phyloP scores from a whole-genome alignment of 176 grass and related monocot genomes.

The Saccharum spontaneum region DNA sequence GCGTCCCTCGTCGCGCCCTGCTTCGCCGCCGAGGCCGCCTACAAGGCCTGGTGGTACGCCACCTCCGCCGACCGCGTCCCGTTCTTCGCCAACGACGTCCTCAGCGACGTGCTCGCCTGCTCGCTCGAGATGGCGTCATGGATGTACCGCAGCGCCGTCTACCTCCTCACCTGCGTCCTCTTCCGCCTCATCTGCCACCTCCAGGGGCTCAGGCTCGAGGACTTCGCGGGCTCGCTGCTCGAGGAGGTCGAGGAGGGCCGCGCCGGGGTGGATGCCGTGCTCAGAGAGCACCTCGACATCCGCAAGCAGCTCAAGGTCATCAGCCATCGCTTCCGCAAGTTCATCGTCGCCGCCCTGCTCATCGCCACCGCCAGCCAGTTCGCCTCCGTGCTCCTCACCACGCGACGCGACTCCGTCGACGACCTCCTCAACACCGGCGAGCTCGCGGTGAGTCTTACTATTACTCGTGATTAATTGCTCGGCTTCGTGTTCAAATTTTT shows the following conservation, averaged over 20 bases:
- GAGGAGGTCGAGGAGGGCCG: constrained; percentile 58
- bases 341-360: constrained; percentile 70
- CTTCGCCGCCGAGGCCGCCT: constrained; percentile 74
- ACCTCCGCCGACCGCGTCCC: constrained; percentile 59
- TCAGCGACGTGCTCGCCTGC: constrained; percentile 56
- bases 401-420: constrained; percentile 61
- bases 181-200: constrained; percentile 95
- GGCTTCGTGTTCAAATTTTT: neutral
- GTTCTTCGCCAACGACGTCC: constrained; percentile 44
- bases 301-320: constrained; percentile 88
- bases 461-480: neutral
- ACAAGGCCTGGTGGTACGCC: constrained; percentile 89
- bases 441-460: constrained; percentile 49
- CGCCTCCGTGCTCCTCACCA: constrained; percentile 71
- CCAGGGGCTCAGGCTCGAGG: constrained; percentile 75
- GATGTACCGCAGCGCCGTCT: constrained; percentile 88
- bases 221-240: constrained; percentile 60
- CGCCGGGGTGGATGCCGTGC: constrained; percentile 47
- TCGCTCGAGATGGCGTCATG: constrained; percentile 72
- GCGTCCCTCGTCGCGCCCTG: constrained; percentile 71
- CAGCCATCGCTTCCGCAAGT: constrained; percentile 78
- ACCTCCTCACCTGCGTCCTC: constrained; percentile 87
- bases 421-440: constrained; percentile 85
- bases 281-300: constrained; percentile 85
- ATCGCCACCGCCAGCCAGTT: constrained; percentile 88